Base-by-base conservation (phyloP, 768 basidiomycete genomes). In the Auricularia sp. region DNA sequence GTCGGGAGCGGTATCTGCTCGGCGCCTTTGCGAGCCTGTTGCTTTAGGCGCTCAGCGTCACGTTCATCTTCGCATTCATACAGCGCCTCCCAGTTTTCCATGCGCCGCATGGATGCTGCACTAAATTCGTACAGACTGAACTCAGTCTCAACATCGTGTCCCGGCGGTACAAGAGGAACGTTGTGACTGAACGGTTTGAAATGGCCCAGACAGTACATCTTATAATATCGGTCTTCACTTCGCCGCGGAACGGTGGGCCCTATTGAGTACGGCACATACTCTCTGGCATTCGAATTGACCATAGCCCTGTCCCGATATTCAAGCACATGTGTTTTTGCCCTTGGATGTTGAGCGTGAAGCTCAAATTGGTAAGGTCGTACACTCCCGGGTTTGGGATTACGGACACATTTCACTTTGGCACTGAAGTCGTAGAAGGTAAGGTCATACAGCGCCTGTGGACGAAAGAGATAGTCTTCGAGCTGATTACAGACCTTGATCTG, bases 1-100 rank as follows among this genome's bases (percentile, higher is more conserved):
- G 39, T 12, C 39, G 18, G 29, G 29, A 29, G 29, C 29, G 29
- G 29, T 29, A 29, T 29, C 29, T 29, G 16, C 21, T 51, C 47
- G 11, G 14, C 47, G 21, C 18, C 21, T 44, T 61, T 23, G 3
- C 23, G 1, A 14, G 64, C 65, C 11, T 36, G 59, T 53, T 70
- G 72, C 33, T 51, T 33, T 0, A 73, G 53, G 14, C 69, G 34
- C 29, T 76, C 75, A n/a, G 74, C 74, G 67, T 76, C 75, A 21
- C 71, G 47, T 59, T 71, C 69, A 71, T 77, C 76, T 53, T 73
- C 69, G 65, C 75, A 76, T 62, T 76, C 75, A 68, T 76, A 62
- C 0, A 75, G 67, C 18, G 71, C 74, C 44, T 75, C 70, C 75
- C 75, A 39, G 12, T 39, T 39, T 12, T 39, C 8, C 39, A 39